Conservation (phyloP, 257 asterid species). For the Paraleonurus japonicus region DNA sequence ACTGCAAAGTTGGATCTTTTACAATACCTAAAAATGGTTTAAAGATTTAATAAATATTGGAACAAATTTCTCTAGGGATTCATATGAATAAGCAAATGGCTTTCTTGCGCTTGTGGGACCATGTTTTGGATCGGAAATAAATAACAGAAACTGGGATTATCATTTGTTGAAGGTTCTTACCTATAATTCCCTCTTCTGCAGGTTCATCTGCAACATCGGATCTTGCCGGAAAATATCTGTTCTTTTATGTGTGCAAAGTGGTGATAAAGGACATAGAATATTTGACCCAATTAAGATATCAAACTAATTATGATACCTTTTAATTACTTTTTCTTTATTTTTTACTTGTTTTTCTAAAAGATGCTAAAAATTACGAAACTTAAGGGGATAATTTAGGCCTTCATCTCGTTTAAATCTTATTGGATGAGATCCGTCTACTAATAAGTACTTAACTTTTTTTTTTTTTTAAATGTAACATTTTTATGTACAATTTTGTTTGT, state of each 20-base stretch:
- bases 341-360: too few relatives aligned
- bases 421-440: neutral
- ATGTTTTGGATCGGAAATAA: slow-evolving; percentile 39
- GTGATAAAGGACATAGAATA: neutral
- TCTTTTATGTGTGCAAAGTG: slow-evolving; percentile 16
- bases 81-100: neutral
- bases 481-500: neutral
- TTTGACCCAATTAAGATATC: too few relatives aligned
- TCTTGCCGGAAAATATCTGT: slow-evolving; percentile 30
- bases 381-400: too few relatives aligned
- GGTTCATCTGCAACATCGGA: slow-evolving; percentile 33
- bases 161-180: slow-evolving; percentile 42
- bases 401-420: neutral
- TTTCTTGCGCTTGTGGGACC: slow-evolving; percentile 58
- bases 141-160: slow-evolving; percentile 37
- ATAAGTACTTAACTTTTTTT: too few relatives aligned
- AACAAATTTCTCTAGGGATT: slow-evolving; percentile 6
- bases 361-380: too few relatives aligned
- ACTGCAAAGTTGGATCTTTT: neutral
- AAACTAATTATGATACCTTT: too few relatives aligned
- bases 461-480: too few relatives aligned
- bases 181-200: slow-evolving; percentile 20
- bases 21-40: neutral
- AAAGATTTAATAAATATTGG: slow-evolving; percentile 5
- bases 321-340: neutral